A percentile compares a stretch with the other conserved stretches of the same genome.
phyloP scores from a whole-genome alignment of 305 asterid genomes.

The Rubia tinctorum region DNA sequence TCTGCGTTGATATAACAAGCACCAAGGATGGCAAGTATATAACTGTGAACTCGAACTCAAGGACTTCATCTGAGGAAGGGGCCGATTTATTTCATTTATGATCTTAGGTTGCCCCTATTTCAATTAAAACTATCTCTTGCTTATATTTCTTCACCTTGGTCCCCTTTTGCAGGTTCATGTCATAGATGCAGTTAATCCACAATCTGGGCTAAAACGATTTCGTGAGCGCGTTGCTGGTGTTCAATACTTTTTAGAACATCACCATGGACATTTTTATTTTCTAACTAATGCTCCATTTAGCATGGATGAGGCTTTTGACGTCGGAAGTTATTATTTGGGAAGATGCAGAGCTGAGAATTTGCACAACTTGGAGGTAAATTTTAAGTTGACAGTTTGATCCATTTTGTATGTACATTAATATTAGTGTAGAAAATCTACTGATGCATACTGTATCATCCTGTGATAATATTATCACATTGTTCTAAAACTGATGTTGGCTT shows the following conservation, averaged over 20 bases:
- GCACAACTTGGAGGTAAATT: constrained; percentile 53
- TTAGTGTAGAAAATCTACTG: background rate
- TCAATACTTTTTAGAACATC: constrained; percentile 90
- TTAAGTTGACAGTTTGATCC: background rate
- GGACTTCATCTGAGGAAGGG: constrained; percentile 99
- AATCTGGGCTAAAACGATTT: constrained; percentile 50
- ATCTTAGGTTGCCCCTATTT: constrained; percentile 21
- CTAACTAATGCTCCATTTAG: constrained; percentile 76
- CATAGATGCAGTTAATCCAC: constrained; percentile 51
- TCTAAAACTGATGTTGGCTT: background rate
- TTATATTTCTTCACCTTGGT: constrained; percentile 17
- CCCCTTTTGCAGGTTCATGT: constrained; percentile 65
- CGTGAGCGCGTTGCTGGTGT: constrained; percentile 81
- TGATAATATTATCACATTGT: background rate
- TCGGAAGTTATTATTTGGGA: constrained; percentile 63
- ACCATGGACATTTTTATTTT: constrained; percentile 50
- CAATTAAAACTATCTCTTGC: constrained; percentile 15
- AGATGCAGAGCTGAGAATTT: constrained; percentile 59
- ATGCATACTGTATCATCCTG: background rate
- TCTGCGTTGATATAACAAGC: constrained; percentile 85
- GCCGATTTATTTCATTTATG: constrained; percentile 35
- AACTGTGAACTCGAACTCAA: constrained; percentile 94
- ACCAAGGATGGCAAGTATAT: constrained; percentile 90
- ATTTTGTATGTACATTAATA: background rate
- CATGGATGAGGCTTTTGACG: constrained; percentile 29